These are phyloP conservation scores for Xylariaceae sp. DNA, from an alignment of 2,329 filamentous ascomycete species.

Conservation along the genomic window DNA sequence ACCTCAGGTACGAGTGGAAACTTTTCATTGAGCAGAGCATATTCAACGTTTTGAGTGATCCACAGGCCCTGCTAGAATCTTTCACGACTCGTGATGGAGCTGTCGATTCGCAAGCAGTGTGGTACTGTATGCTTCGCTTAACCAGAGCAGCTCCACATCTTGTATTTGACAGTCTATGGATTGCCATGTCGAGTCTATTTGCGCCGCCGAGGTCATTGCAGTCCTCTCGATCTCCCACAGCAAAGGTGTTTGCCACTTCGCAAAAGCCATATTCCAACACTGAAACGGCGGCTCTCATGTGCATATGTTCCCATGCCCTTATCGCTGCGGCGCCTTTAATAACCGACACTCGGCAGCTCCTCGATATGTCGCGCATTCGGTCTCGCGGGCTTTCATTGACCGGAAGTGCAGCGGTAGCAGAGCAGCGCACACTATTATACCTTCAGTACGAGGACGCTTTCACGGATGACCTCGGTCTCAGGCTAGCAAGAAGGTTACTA, in stretches of 20 bases:
- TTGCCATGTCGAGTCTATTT: conserved; percentile 54
- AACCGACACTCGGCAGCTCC: conserved; percentile 43
- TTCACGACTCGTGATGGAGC: conserved; percentile 50
- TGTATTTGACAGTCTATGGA: conserved; percentile 61
- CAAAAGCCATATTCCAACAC: conserved; percentile 39
- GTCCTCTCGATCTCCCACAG: conserved; percentile 36
- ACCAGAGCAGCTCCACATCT: conserved; percentile 52
- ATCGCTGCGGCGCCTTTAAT: conserved; percentile 53
- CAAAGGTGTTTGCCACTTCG: conserved; percentile 34
- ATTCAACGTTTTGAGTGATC: conserved; percentile 58
- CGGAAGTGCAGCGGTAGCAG: conserved; percentile 41
- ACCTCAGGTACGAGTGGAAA: conserved; percentile 48
- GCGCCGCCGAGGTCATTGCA: conserved; percentile 45
- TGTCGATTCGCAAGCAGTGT: conserved; percentile 56
- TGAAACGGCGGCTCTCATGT: conserved; percentile 50
- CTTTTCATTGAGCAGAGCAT: conserved; percentile 59
- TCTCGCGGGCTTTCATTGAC: conserved; percentile 49
- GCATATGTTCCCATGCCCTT: conserved; percentile 58
- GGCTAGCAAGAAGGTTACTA: conserved; percentile 54
- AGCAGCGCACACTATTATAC: conserved; percentile 46
- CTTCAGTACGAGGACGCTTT: conserved; percentile 60
- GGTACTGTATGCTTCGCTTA: conserved; percentile 58
- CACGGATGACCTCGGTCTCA: conserved; percentile 54
- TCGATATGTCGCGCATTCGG: conserved; percentile 56
- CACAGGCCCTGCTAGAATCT: conserved; percentile 49